Evolutionary conservation across 257 asterid species (phyloP).

Genomic region (Henckelia pumila): DNA sequence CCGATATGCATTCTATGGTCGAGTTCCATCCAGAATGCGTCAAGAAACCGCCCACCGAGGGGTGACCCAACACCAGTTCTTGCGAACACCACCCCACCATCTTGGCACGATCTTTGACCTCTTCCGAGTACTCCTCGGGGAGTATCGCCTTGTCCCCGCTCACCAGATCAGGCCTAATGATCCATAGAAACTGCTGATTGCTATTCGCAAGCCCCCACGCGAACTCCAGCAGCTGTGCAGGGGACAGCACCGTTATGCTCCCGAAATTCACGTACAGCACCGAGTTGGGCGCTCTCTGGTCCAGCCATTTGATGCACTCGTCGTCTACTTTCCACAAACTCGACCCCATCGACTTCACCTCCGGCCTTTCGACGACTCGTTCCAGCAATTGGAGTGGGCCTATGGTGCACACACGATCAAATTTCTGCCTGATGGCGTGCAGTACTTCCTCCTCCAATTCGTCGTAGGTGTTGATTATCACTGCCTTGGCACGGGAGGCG

Average conservation of each 20-base stretch:
- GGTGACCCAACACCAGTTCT: conserved; percentile 52
- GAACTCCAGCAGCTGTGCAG: conserved; percentile 51
- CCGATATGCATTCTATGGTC: conserved; percentile 50
- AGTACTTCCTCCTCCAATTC: conserved; percentile 47
- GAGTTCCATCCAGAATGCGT: conserved; percentile 77
- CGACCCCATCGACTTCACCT: conserved; percentile 34
- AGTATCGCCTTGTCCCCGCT: conserved; percentile 39
- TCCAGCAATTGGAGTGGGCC: conserved; percentile 61
- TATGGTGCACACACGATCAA: conserved; percentile 40
- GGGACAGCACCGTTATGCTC: conserved; percentile 50
- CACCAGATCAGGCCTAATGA: conserved; percentile 60
- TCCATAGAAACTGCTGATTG: conserved; percentile 49
- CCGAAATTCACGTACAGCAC: conserved; percentile 70
- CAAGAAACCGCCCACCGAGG: conserved; percentile 47
- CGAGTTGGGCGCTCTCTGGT: conserved; percentile 39
- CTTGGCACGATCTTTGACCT: conserved; percentile 41
- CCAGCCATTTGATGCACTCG: conserved; percentile 50
- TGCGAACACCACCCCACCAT: conserved; percentile 71
- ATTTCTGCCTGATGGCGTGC: conserved; percentile 38
- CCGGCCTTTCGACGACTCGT: conserved; percentile 14
- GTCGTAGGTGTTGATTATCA: conserved; percentile 53
- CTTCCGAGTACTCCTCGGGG: conserved; percentile 42
- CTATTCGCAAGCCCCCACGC: conserved; percentile 74
- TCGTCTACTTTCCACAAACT: conserved; percentile 65
- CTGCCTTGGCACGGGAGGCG: conserved; percentile 46